phyloP scores from a whole-genome alignment of 352 stramenopile species.

The Thalassiosira hispida region DNA sequence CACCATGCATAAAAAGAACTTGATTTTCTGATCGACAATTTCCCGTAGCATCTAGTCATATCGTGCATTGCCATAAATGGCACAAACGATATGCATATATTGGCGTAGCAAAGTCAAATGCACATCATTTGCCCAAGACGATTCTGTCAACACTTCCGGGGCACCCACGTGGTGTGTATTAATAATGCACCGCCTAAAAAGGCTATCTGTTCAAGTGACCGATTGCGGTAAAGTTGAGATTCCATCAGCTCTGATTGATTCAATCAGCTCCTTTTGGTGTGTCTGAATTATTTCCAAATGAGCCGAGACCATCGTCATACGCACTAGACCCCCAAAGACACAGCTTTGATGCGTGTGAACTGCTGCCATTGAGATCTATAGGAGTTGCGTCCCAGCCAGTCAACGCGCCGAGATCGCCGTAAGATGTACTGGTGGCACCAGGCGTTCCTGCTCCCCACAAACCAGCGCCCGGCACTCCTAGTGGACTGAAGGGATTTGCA shows the following conservation, averaged over 20 bases:
- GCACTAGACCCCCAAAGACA: constrained; percentile 48
- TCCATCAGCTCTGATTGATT: constrained; percentile 3
- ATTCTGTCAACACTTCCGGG: neutral
- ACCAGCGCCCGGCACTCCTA: constrained; percentile 35
- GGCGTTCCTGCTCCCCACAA: constrained; percentile 41
- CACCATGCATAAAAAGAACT: too few relatives aligned
- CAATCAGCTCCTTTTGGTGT: constrained; percentile 15
- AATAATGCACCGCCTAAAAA: constrained; percentile 6
- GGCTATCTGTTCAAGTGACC: neutral
- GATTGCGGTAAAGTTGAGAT: neutral
- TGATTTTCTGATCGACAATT: neutral
- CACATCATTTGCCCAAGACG: neutral
- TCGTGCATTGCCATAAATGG: neutral
- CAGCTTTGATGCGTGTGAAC: constrained; percentile 36
- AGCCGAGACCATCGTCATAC: constrained; percentile 11
- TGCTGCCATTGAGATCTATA: constrained; percentile 23
- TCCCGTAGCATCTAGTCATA: constrained; percentile 1
- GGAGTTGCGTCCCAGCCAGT: constrained; percentile 47
- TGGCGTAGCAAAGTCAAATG: neutral
- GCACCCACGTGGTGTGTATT: neutral
- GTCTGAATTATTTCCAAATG: constrained; percentile 20
- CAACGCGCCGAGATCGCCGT: constrained; percentile 40
- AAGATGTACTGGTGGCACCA: constrained; percentile 19
- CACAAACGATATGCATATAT: neutral
- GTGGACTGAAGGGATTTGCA: constrained; percentile 49